phyloP scores from a whole-genome alignment of 2,329 filamentous ascomycete species.

The Purpureocillium lavendulum region DNA sequence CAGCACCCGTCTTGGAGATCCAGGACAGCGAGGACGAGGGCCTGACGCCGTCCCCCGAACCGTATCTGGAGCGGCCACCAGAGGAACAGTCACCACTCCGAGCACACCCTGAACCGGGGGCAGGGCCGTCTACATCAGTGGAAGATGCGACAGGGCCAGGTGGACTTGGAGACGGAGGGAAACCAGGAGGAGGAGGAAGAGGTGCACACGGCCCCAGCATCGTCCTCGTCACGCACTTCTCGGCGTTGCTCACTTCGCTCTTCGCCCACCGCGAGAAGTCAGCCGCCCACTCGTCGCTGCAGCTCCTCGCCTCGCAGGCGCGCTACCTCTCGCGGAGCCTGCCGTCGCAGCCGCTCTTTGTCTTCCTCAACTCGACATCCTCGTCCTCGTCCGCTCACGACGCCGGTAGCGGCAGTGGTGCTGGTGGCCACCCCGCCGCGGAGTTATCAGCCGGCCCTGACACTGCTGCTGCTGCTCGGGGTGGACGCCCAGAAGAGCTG shows the following conservation, averaged over 20 bases:
- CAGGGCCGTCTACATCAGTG: no score
- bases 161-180: background rate
- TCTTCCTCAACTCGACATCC: conserved; percentile 46
- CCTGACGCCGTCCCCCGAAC: conserved; percentile 6
- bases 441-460: no score
- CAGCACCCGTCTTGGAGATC: conserved; percentile 15
- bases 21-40: conserved; percentile 25
- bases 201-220: conserved; percentile 15
- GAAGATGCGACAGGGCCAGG: no score
- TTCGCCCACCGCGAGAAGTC: conserved; percentile 40
- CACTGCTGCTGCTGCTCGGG: no score
- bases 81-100: no score
- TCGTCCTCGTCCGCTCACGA: conserved; percentile 5
- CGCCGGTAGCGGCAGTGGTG: no score
- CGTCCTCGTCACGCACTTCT: conserved; percentile 48
- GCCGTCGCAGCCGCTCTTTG: conserved; percentile 34
- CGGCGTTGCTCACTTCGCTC: conserved; percentile 39
- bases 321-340: conserved; percentile 34
- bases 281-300: conserved; percentile 39
- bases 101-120: no score
- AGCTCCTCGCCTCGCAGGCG: conserved; percentile 37
- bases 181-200: background rate
- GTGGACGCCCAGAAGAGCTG: no score
- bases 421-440: no score
- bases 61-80: background rate